phyloP scores from a whole-genome alignment of 352 stramenopile species.

The Phytophthora litchii region DNA sequence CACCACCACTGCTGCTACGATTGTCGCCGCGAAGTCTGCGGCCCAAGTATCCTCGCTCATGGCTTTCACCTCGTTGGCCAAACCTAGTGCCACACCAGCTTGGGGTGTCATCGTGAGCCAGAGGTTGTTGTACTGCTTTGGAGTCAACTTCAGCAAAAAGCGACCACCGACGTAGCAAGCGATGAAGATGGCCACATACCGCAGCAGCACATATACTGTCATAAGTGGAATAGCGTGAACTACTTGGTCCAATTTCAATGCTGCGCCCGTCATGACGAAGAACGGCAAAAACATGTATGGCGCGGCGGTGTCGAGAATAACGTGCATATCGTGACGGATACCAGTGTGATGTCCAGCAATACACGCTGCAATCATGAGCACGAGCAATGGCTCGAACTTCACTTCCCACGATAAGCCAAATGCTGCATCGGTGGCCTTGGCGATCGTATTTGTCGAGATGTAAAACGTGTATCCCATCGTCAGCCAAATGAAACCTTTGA shows the following conservation, averaged over 20 bases:
- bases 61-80: constrained; percentile 65
- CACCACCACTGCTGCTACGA: constrained; percentile 70
- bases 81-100: constrained; percentile 61
- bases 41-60: constrained; percentile 63
- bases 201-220: constrained; percentile 63
- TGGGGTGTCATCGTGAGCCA: constrained; percentile 79
- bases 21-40: constrained; percentile 62
- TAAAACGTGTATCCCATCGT: constrained; percentile 68
- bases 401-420: constrained; percentile 69
- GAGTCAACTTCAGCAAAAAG: constrained; percentile 63
- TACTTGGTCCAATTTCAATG: constrained; percentile 73
- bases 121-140: constrained; percentile 75
- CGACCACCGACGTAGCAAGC: constrained; percentile 66
- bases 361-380: constrained; percentile 73
- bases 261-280: constrained; percentile 77
- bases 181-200: constrained; percentile 69
- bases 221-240: constrained; percentile 66
- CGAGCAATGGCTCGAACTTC: constrained; percentile 69
- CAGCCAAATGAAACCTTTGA: constrained; percentile 76
- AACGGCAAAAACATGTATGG: constrained; percentile 79
- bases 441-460: constrained; percentile 53
- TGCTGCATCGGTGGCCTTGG: constrained; percentile 44
- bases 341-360: constrained; percentile 61
- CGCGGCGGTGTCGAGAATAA: constrained; percentile 66
- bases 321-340: constrained; percentile 78